Evolutionary conservation across 441 rosid genomes (phyloP).

Genomic region (Breynia disticha): DNA sequence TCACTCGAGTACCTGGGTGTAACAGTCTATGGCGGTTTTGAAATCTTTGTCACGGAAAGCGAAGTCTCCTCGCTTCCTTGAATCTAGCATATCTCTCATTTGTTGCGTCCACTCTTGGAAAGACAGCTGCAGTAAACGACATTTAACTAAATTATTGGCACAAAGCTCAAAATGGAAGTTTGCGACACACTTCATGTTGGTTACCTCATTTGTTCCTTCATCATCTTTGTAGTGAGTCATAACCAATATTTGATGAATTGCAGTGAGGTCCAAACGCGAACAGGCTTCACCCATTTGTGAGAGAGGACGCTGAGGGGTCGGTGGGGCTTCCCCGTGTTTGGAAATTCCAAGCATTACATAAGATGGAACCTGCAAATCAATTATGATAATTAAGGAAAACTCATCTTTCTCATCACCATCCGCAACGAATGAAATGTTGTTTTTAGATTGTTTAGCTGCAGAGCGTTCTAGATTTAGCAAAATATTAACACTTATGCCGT

Average conservation of each 20-base stretch:
- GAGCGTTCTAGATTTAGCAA: too few relatives aligned
- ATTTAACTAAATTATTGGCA: constrained; percentile 14
- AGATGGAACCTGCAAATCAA: constrained; percentile 44
- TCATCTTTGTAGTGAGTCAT: constrained; percentile 56
- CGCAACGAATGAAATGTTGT: too few relatives aligned
- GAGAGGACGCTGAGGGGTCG: constrained; percentile 38
- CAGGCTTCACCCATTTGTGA: constrained; percentile 79
- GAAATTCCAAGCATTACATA: constrained; percentile 41
- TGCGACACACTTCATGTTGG: not conserved
- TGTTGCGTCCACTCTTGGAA: constrained; percentile 83
- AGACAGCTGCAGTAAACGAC: constrained; percentile 38
- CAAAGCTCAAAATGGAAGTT: constrained; percentile 2
- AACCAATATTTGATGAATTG: constrained; percentile 59
- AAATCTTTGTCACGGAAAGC: constrained; percentile 70
- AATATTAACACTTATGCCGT: too few relatives aligned
- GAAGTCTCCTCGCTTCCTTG: constrained; percentile 60
- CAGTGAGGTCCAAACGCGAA: constrained; percentile 59
- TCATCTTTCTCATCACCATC: not conserved
- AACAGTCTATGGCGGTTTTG: constrained; percentile 55
- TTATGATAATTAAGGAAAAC: not conserved
- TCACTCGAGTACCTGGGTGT: constrained; percentile 46
- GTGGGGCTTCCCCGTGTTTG: constrained; percentile 34
- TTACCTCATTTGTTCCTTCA: constrained; percentile 59
- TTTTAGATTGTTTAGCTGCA: too few relatives aligned
- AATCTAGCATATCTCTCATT: constrained; percentile 57